Evolutionary conservation across 768 basidiomycete species (phyloP).

Genomic region (Auricularia cornea): DNA sequence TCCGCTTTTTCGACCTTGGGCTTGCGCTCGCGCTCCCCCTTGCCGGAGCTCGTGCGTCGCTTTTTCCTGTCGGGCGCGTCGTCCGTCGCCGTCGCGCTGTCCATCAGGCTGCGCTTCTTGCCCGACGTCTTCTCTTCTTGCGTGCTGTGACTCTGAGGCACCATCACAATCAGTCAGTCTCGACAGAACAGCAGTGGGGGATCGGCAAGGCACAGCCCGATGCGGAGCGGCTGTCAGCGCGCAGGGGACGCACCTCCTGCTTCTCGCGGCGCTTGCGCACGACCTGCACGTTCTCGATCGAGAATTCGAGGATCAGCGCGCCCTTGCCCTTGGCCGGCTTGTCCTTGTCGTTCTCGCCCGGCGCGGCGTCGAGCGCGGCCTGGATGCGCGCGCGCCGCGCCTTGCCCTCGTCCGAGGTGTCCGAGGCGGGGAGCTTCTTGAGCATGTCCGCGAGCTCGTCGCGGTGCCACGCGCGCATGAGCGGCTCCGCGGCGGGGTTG

Average conservation of each 20-base stretch:
- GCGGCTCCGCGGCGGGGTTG: conserved; percentile 51
- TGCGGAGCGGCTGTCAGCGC: background rate
- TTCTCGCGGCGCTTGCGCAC: conserved; percentile 63
- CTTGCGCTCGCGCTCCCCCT: background rate
- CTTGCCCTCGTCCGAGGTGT: conserved; percentile 28
- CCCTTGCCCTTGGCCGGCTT: conserved; percentile 31
- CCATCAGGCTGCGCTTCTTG: conserved; percentile 1
- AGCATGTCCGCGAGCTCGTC: conserved; percentile 59
- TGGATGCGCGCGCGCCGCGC: conserved; percentile 51
- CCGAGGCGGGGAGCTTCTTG: conserved; percentile 39
- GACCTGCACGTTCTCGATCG: conserved; percentile 90
- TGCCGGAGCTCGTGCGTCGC: background rate
- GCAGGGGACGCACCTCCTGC: conserved; percentile 24
- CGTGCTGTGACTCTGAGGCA: no score
- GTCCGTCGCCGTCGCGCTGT: background rate
- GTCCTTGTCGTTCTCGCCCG: conserved; percentile 15
- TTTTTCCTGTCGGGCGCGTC: background rate
- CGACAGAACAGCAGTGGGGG: no score
- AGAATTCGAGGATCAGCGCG: conserved; percentile 85
- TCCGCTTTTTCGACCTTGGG: background rate
- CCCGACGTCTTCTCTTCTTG: background rate
- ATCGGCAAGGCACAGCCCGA: background rate
- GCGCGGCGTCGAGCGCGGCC: conserved; percentile 42
- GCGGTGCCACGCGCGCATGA: conserved; percentile 81
- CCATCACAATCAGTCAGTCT: no score